Evolutionary conservation across 1,284 basidiomycete genomes (phyloP).

Genomic region (Boletus albobrunnescens): DNA sequence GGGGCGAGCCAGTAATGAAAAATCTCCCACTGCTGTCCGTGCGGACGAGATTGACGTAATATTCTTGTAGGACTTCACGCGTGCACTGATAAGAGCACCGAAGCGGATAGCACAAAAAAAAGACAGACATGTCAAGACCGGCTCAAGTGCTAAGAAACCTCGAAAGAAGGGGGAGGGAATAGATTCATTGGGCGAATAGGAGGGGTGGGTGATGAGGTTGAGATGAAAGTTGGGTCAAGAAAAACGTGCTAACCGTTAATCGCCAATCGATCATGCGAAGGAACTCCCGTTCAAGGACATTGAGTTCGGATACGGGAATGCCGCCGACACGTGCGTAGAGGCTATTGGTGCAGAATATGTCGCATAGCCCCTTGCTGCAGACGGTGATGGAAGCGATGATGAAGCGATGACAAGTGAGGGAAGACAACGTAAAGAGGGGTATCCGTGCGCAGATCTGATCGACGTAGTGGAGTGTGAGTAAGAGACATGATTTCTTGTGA

Average conservation of each 20-base stretch:
- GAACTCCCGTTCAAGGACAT: conserved; percentile 90
- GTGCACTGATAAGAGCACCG: conserved; percentile 54
- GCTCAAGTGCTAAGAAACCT: conserved; percentile 17
- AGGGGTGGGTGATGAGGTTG: conserved; percentile 6
- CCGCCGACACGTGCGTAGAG: conserved; percentile 94
- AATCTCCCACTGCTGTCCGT: conserved; percentile 65
- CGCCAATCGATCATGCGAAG: conserved; percentile 87
- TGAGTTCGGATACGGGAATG: conserved; percentile 84
- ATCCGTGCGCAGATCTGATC: conserved; percentile 87
- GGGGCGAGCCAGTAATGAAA: conserved; percentile 42
- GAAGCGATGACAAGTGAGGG: conserved; percentile 93
- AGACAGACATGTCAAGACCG: conserved; percentile 25
- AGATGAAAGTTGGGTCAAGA: conserved; percentile 11
- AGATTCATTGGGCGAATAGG: conserved; percentile 9
- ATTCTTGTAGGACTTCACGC: conserved; percentile 74
- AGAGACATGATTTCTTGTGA: conserved; percentile 75
- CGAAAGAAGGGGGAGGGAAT: conserved; percentile 5
- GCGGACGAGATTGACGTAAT: conserved; percentile 79
- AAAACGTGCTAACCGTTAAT: conserved; percentile 70
- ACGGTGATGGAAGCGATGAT: conserved; percentile 86
- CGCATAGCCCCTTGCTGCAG: conserved; percentile 87
- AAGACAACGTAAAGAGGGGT: conserved; percentile 86
- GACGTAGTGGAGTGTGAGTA: conserved; percentile 90
- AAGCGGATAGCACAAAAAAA: conserved; percentile 11
- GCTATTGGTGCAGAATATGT: conserved; percentile 88